Evolutionary conservation across 1,284 basidiomycete genomes (phyloP).

Genomic region (Takashimella koratensis): DNA sequence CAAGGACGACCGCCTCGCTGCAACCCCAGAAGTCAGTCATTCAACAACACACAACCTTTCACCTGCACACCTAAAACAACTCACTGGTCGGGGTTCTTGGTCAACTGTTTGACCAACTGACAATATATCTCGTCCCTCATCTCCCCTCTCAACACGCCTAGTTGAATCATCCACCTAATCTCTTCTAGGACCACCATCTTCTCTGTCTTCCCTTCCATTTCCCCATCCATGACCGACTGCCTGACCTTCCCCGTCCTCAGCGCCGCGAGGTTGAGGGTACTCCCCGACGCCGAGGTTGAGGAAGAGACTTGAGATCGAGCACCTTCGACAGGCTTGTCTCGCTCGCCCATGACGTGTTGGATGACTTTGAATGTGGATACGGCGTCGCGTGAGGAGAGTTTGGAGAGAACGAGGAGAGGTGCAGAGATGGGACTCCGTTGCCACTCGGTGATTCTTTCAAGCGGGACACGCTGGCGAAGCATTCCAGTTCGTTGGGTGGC

Average conservation of each 20-base stretch:
- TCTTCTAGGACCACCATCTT: slow-evolving; percentile 63
- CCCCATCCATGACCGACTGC: neutral
- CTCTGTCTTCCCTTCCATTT: slow-evolving; percentile 18
- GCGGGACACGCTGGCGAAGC: slow-evolving; percentile 64
- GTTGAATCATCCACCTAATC: slow-evolving; percentile 75
- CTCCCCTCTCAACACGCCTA: slow-evolving; percentile 72
- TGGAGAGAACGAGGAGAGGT: slow-evolving; percentile 68
- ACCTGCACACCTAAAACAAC: no score
- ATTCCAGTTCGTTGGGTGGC: slow-evolving; percentile 80
- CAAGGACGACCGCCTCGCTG: slow-evolving; percentile 77
- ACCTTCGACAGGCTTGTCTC: slow-evolving; percentile 56
- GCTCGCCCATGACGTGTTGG: slow-evolving; percentile 86
- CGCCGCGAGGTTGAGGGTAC: neutral
- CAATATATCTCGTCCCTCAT: slow-evolving; percentile 88
- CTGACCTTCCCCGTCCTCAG: neutral
- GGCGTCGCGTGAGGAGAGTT: slow-evolving; percentile 63
- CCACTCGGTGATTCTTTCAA: slow-evolving; percentile 82
- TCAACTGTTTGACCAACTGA: slow-evolving; percentile 85
- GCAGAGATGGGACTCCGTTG: slow-evolving; percentile 70
- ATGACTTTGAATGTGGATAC: slow-evolving; percentile 81
- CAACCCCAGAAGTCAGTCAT: neutral
- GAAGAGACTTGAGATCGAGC: slow-evolving; percentile 14
- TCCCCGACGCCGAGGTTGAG: slow-evolving; percentile 2
- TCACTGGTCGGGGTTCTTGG: slow-evolving; percentile 70
- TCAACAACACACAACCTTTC: no score